Evolutionary conservation across 106 monocot species (phyloP).

Genomic region (Dioscorea alata): DNA sequence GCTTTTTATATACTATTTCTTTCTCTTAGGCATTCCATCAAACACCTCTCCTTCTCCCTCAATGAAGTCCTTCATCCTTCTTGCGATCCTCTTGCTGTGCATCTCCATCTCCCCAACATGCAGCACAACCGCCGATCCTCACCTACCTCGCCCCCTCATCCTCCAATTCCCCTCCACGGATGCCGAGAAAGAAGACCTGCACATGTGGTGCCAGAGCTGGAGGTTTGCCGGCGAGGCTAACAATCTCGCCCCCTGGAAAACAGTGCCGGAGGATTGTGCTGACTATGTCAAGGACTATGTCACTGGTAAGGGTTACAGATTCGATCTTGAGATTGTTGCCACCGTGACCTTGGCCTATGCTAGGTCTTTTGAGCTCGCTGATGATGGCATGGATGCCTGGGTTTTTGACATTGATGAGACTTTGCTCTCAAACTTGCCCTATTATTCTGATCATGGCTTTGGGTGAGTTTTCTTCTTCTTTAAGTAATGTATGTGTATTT

Average conservation of each 20-base stretch:
- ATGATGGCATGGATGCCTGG: constrained; percentile 82
- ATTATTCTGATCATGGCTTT: constrained; percentile 40
- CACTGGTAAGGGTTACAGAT: constrained; percentile 42
- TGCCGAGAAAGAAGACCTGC: constrained; percentile 5
- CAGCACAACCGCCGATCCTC: not conserved
- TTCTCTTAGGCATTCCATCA: too few relatives aligned
- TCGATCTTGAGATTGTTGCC: constrained; percentile 55
- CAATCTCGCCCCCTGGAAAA: constrained; percentile 52
- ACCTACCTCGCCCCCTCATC: constrained; percentile 22
- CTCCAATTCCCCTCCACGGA: constrained; percentile 6
- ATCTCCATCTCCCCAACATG: not conserved
- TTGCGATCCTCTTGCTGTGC: constrained; percentile 4
- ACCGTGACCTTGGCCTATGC: constrained; percentile 46
- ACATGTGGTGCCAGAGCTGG: constrained; percentile 67
- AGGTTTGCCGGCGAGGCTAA: constrained; percentile 69
- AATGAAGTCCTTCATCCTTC: not conserved
- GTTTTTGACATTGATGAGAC: constrained; percentile 91
- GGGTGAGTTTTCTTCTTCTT: constrained; percentile 25
- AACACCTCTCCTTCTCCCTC: not conserved
- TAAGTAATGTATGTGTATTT: too few relatives aligned
- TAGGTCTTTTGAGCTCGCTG: constrained; percentile 15
- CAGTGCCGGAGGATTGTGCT: constrained; percentile 50
- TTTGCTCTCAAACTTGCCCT: constrained; percentile 78
- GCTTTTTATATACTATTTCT: too few relatives aligned
- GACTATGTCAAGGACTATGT: constrained; percentile 53